Evolutionary conservation across 2,329 filamentous ascomycete genomes (phyloP), one percentile per base, ranked within the genome.

Genomic region (Cryphonectria nitschkei): DNA sequence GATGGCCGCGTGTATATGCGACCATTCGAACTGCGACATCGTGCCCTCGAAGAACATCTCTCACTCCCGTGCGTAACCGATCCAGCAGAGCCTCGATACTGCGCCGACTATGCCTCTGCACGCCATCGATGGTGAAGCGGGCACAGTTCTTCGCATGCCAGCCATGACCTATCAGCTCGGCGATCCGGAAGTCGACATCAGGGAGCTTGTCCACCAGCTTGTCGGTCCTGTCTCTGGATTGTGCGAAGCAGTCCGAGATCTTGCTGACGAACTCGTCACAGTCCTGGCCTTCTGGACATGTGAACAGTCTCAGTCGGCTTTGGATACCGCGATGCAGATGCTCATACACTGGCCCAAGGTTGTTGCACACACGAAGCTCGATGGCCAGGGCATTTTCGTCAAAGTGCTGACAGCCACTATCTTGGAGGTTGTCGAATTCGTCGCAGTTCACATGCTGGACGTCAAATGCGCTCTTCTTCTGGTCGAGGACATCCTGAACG

Each of bases 1-100:
- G 81, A 69, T 88, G 86, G 0, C 86, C 86, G 60, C 86, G 82
- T 75, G 88, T 88, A 73, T 85, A 80, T 8, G 84, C 82, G 2
- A 80, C 82, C 75, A 88, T 78, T 32, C 82, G 84, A 66, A 87
- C 79, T 6, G 83, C 81, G 54, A 82, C 80, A 34, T 85, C 82
- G 70, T 84, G 82, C 34, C 83, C 82, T 65, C 82, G 81, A 34
- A 88, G 79, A 7, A 85, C 81, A 67, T 86, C 83, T 26, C 81
- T 80, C 8, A 88, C 81, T 5, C 86, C 84, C 1, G 84, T 83
- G 74, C 87, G 84, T 29, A 88, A 77, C 52, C 86, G 82, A 68
- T 87, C 84, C 39, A 88, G 76, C 6, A 87, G 80, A 11, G 85
- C 84, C 71, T 85, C 81, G 56, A 85, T 80, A 46, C 79, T 84